Evolutionary conservation across 2,329 filamentous ascomycete genomes (phyloP).

Genomic region (Ophiostoma tasmaniense): DNA sequence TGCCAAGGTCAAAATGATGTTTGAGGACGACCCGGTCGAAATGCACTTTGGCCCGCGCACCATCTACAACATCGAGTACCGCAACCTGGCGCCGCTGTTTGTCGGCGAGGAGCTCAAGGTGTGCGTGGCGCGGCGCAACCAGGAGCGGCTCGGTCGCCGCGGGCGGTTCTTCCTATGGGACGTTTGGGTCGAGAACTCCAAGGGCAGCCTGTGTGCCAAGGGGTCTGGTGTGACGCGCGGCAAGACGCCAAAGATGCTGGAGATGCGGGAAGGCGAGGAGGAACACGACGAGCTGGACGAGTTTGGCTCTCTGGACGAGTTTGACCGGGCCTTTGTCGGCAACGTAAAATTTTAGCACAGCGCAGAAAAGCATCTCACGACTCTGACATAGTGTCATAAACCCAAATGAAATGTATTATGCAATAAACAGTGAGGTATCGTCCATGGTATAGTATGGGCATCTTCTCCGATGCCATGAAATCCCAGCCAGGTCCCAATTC

Average conservation of each 20-base stretch:
- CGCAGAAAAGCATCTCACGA: not conserved
- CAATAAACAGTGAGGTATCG: conserved; percentile 12
- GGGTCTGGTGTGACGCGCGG: conserved; percentile 29
- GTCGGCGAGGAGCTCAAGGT: conserved; percentile 62
- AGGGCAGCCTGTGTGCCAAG: conserved; percentile 56
- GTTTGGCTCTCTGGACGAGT: conserved; percentile 5
- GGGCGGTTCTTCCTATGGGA: conserved; percentile 40
- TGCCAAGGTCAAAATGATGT: conserved; percentile 28
- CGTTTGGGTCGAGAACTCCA: conserved; percentile 55
- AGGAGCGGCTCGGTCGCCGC: conserved; percentile 34
- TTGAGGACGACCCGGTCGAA: conserved; percentile 31
- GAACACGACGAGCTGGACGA: conserved; percentile 8
- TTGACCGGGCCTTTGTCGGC: not conserved
- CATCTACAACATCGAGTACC: conserved; percentile 46
- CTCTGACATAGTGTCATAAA: too few relatives aligned
- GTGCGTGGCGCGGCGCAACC: conserved; percentile 47
- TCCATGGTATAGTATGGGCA: conserved; percentile 9
- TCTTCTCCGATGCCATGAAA: conserved; percentile 8
- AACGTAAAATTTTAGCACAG: not conserved
- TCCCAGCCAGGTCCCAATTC: conserved; percentile 5
- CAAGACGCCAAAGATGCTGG: not conserved
- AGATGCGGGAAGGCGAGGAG: not conserved
- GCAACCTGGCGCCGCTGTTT: conserved; percentile 74
- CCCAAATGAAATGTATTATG: not conserved
- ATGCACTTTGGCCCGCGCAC: not conserved